Conservation (phyloP, 805 yeast species). For the Ogataea ramenticola region DNA sequence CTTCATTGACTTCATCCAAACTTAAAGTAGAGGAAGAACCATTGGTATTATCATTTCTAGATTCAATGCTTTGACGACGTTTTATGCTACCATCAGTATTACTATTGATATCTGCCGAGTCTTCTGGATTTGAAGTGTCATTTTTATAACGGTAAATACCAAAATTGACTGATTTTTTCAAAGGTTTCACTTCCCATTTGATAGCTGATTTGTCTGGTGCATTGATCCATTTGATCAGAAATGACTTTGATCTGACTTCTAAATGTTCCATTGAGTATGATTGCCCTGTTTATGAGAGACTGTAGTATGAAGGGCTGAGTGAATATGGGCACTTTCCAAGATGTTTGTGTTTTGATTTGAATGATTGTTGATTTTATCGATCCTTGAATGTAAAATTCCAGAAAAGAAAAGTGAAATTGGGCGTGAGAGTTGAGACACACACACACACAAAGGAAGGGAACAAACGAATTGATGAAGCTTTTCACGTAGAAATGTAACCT, state of each 20-base stretch:
- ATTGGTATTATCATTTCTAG: conserved; percentile 2
- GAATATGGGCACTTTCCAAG: no score
- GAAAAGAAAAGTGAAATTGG: no score
- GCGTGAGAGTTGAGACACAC: no score
- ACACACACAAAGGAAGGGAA: no score
- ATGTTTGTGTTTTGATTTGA: no score
- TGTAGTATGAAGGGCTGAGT: no score
- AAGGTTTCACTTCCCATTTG: conserved; percentile 77
- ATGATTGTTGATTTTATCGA: no score
- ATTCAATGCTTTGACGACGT: not conserved
- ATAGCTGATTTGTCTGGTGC: conserved; percentile 61
- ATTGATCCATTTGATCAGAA: conserved; percentile 85
- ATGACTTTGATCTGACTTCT: conserved; percentile 85
- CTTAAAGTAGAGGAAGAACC: conserved; percentile 12
- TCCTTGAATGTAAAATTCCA: no score
- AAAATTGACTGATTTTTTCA: conserved; percentile 49
- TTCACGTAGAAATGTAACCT: no score
- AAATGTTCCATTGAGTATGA: conserved; percentile 67
- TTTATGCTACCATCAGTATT: not conserved
- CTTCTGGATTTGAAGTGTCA: conserved; percentile 4
- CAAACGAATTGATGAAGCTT: no score
- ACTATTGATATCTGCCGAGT: not conserved
- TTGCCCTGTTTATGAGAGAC: not conserved
- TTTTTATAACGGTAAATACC: conserved; percentile 25
- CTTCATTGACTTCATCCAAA: conserved; percentile 23